Conservation (phyloP, 2,329 filamentous ascomycete species). For the Alternaria alternata region DNA sequence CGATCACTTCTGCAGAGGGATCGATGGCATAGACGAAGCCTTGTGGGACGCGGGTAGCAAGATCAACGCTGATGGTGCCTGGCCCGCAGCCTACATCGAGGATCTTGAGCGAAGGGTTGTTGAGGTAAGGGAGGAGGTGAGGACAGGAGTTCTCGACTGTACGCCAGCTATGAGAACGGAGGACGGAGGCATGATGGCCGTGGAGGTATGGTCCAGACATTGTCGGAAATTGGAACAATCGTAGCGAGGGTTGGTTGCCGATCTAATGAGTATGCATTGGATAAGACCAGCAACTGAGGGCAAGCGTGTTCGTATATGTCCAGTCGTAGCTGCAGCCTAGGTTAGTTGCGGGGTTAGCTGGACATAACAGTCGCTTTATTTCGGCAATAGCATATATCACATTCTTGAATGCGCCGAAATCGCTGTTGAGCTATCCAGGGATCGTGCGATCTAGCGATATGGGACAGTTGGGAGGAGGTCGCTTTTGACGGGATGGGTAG, state of each 20-base stretch:
- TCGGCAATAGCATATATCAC: background rate
- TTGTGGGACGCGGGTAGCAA: conserved; percentile 54
- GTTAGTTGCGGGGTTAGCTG: conserved; percentile 11
- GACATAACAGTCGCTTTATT: conserved; percentile 1
- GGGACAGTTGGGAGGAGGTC: background rate
- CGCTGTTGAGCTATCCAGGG: background rate
- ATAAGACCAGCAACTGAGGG: background rate
- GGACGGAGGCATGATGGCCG: conserved; percentile 52
- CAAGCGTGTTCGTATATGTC: background rate
- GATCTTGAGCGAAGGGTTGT: conserved; percentile 43
- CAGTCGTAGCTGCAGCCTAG: background rate
- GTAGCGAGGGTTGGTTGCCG: background rate
- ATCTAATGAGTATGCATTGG: background rate
- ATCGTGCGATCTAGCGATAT: background rate
- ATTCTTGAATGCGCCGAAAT: conserved; percentile 1
- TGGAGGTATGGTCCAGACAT: conserved; percentile 49
- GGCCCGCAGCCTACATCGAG: conserved; percentile 60
- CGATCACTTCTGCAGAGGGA: conserved; percentile 54
- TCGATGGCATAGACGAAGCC: conserved; percentile 58
- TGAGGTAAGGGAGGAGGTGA: conserved; percentile 47
- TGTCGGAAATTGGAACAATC: background rate
- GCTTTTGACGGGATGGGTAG: background rate
- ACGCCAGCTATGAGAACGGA: conserved; percentile 56
- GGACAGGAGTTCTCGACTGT: conserved; percentile 56
- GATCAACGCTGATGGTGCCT: conserved; percentile 57